These are phyloP conservation scores for Phytophthora syringae DNA, from an alignment of 352 stramenopile genomes.

Conservation along the genomic window DNA sequence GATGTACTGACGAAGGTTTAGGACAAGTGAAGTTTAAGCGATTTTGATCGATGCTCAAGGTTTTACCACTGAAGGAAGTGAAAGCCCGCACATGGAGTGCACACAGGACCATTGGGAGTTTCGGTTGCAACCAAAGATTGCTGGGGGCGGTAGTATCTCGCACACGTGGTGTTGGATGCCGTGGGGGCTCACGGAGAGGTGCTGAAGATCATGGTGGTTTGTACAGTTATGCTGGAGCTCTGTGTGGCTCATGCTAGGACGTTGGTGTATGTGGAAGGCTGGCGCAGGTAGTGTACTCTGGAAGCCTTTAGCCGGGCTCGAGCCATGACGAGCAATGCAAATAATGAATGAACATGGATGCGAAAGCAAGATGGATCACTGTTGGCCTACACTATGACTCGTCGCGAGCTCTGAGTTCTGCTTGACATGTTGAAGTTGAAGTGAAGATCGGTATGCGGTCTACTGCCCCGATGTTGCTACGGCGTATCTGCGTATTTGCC, in stretches of 20 bases:
- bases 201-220: neutral
- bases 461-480: neutral
- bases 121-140: too few relatives aligned
- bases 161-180: neutral
- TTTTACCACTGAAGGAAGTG: conserved; percentile 12
- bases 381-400: neutral
- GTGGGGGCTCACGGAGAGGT: neutral
- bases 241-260: neutral
- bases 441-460: neutral
- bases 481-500: neutral
- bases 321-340: neutral
- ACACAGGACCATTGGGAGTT: conserved; percentile 3
- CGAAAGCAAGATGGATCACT: neutral
- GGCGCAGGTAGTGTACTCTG: neutral
- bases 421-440: neutral
- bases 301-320: neutral
- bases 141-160: neutral
- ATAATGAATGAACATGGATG: neutral
- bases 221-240: neutral
- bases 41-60: conserved; percentile 25
- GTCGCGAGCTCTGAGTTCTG: neutral
- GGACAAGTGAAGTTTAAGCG: conserved; percentile 20
- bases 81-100: too few relatives aligned
- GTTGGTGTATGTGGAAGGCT: too few relatives aligned
- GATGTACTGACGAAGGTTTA: conserved; percentile 38